Evolutionary conservation across 2,329 filamentous ascomycete species (phyloP), one percentile per base, ranked within the genome.

Genomic region (Claviceps quebecensis): DNA sequence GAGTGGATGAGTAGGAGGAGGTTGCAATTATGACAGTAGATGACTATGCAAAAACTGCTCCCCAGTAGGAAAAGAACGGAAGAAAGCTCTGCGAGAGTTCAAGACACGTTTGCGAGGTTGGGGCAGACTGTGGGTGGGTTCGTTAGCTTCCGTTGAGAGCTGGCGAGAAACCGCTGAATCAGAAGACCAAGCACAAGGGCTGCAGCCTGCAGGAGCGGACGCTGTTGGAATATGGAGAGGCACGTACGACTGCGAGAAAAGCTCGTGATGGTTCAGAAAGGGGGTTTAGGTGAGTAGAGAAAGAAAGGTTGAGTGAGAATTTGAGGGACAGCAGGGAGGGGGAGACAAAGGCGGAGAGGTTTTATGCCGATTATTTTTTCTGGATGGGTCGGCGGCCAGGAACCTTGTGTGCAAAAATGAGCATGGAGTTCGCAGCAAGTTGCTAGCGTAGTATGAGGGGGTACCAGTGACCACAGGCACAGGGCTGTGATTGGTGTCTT

Each of bases 331-430:
- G 34, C 46, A 23, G 43, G 39, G 37, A 53, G n/a, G 46, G 41
- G 55, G 49, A 47, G 47, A 55, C 14, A 36, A 47, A 52, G 50
- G 49, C 51, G 52, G 50, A 54, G 47, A 50, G 47, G 52, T 47
- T 50, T 54, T 55, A 53, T 50, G 45, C 50, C 51, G 53, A 50
- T 36, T 39, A 47, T 45, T 45, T 45, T 29, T 26, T 29, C 14
- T 23, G 43, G 47, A 39, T 22, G 36, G 38, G 45, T 9, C 13
- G 43, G 16, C 26, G 46, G 19, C 47, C 40, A 11, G 22, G 40
- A 43, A 23, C 40, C 40, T 43, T 22, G 17, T 22, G 22, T 22
- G 17, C 9, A 22, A 22, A 22, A 34, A 11, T 34, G 29, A 34
- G 29, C 29, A 34, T 34, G 29, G 29, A 11, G 29, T 34, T 34